Evolutionary conservation across 164 flowering plant species (phyloP).

Genomic region (Piper betle): DNA sequence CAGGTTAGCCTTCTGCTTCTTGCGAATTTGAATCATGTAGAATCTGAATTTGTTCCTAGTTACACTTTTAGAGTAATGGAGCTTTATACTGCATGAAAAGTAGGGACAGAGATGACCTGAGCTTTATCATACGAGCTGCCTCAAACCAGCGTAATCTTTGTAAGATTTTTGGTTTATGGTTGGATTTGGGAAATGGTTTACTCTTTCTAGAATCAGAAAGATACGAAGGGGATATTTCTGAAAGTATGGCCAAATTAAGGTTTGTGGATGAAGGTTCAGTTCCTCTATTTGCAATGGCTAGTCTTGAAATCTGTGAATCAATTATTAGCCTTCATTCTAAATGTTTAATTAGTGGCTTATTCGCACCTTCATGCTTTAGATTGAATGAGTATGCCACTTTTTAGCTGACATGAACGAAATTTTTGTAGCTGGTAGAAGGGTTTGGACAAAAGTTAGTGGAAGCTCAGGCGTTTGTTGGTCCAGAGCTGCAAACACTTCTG

Average conservation of each 20-base stretch:
- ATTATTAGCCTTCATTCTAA: slow-evolving; percentile 38
- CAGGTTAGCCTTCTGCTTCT: slow-evolving; percentile 39
- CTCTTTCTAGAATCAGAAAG: slow-evolving; percentile 54
- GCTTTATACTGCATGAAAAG: slow-evolving; percentile 37
- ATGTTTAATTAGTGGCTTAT: slow-evolving; percentile 46
- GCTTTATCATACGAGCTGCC: slow-evolving; percentile 24
- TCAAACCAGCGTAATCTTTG: slow-evolving; percentile 18
- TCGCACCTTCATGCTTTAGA: slow-evolving; percentile 37
- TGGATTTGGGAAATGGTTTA: slow-evolving; percentile 29
- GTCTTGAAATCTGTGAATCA: slow-evolving; percentile 58
- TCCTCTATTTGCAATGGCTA: slow-evolving; percentile 27
- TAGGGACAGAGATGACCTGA: slow-evolving; percentile 30
- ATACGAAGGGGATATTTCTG: slow-evolving; percentile 7
- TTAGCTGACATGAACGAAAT: slow-evolving; percentile 32
- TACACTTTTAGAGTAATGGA: slow-evolving; percentile 29
- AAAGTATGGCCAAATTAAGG: slow-evolving; percentile 10
- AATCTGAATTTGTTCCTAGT: slow-evolving; percentile 26
- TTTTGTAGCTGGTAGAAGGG: slow-evolving; percentile 33
- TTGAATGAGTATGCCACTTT: slow-evolving; percentile 38
- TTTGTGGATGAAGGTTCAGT: slow-evolving; percentile 11
- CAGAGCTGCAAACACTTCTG: slow-evolving; percentile 42
- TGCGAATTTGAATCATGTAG: slow-evolving; percentile 11
- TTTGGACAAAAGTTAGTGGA: slow-evolving; percentile 14
- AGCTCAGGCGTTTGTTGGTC: slow-evolving; percentile 38
- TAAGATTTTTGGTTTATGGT: slow-evolving; percentile 62